These are phyloP conservation scores for Mycosphaerelloides madeirae DNA, from an alignment of 2,329 filamentous ascomycete genomes.

Conservation along the genomic window DNA sequence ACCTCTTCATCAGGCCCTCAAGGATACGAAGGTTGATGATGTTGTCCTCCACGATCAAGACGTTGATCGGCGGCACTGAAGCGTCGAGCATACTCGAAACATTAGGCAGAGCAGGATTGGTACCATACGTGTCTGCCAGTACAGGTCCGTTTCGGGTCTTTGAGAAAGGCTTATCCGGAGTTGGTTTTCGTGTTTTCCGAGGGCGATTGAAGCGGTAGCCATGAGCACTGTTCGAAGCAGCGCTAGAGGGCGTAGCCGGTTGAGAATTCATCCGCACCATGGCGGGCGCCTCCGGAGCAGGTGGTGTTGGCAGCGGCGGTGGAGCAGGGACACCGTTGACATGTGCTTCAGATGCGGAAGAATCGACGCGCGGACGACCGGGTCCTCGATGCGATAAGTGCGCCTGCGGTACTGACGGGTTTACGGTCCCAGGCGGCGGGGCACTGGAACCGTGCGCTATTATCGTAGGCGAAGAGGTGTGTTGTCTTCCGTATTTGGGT, in stretches of 20 bases:
- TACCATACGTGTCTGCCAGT: constrained; percentile 16
- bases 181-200: constrained; percentile 23
- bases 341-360: constrained; percentile 41
- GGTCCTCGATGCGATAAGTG: constrained; percentile 30
- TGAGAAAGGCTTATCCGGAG: constrained; percentile 22
- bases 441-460: constrained; percentile 41
- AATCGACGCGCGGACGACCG: constrained; percentile 35
- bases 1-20: constrained; percentile 89
- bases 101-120: constrained; percentile 14
- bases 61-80: constrained; percentile 89
- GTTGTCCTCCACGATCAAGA: constrained; percentile 97
- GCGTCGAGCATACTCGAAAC: constrained; percentile 60
- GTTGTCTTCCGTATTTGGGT: constrained; percentile 62
- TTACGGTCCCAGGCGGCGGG: constrained; percentile 23
- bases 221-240: constrained; percentile 35
- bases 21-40: constrained; percentile 93
- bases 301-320: constrained; percentile 54
- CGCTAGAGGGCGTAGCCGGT: constrained; percentile 30
- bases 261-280: constrained; percentile 22
- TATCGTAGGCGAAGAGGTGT: constrained; percentile 77
- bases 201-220: constrained; percentile 17
- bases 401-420: constrained; percentile 32
- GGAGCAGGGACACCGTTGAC: constrained; percentile 38
- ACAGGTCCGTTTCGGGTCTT: constrained; percentile 8
- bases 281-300: constrained; percentile 35